A percentile compares a stretch with the other conserved stretches of the same genome.
Conservation (phyloP, 1,284 basidiomycete species). For the Singerocomus inundabilis region DNA sequence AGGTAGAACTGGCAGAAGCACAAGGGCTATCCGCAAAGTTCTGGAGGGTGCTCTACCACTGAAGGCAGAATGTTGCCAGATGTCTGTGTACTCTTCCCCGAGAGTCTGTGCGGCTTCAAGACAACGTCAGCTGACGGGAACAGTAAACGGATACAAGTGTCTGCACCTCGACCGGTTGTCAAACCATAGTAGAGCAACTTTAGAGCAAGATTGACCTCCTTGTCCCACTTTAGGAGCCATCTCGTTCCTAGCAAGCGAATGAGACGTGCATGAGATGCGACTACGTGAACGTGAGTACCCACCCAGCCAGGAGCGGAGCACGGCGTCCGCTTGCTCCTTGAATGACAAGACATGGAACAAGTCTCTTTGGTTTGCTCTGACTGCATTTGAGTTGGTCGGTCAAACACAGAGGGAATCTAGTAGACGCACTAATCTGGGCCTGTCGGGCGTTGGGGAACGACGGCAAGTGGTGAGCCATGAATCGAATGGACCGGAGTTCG, state of each 20-base stretch:
- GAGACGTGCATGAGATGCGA: conserved; percentile 1
- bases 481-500: neutral
- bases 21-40: conserved; percentile 49
- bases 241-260: conserved; percentile 64
- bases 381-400: conserved; percentile 40
- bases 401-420: neutral
- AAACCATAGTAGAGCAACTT: conserved; percentile 75
- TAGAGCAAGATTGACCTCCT: conserved; percentile 71
- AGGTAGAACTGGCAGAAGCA: conserved; percentile 67
- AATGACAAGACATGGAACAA: conserved; percentile 73
- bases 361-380: conserved; percentile 85
- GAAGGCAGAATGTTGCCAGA: conserved; percentile 64
- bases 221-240: conserved; percentile 81
- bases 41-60: conserved; percentile 41
- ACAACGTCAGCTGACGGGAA: conserved; percentile 5
- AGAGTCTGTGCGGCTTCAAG: conserved; percentile 72
- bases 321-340: conserved; percentile 73
- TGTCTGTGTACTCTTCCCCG: conserved; percentile 90
- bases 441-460: conserved; percentile 74
- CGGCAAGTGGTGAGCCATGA: conserved; percentile 35
- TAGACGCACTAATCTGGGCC: conserved; percentile 77
- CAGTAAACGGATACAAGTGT: neutral
- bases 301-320: conserved; percentile 80
- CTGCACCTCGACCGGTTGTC: conserved; percentile 70
- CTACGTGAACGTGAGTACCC: conserved; percentile 22